Evolutionary conservation across 306 rosid genomes (phyloP).

Genomic region (Arachis stenosperma): DNA sequence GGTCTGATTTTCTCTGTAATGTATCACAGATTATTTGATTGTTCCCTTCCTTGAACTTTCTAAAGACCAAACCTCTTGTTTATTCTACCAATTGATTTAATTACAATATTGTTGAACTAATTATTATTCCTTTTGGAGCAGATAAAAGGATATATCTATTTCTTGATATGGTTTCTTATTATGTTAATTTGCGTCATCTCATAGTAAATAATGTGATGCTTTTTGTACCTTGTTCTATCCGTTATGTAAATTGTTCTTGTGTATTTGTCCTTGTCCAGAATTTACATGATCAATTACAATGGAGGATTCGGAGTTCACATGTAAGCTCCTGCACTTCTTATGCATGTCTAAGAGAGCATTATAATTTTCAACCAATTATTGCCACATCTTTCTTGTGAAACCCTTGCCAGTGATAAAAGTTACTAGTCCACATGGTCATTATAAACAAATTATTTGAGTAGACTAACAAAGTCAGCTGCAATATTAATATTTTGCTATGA

Average conservation of each 20-base stretch:
- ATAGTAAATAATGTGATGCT: neutral
- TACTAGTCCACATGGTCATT: conserved; percentile 8
- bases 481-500: no score
- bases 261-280: conserved; percentile 59
- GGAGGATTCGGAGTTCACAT: conserved; percentile 95
- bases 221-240: neutral
- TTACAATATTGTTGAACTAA: no score
- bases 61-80: no score
- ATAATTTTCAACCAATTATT: neutral
- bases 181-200: neutral
- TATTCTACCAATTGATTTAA: no score
- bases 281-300: conserved; percentile 90
- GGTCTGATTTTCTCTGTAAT: no score
- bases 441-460: neutral
- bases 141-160: no score
- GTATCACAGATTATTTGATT: no score
- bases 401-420: neutral
- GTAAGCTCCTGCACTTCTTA: conserved; percentile 60
- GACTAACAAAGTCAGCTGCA: no score
- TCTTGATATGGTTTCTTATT: neutral
- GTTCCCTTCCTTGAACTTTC: no score
- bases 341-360: conserved; percentile 8
- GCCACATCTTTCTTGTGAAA: conserved; percentile 17
- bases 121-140: no score
- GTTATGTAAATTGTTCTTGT: conserved; percentile 12